Conservation (phyloP, 352 stramenopile genomes). For the Phytophthora capsici region DNA sequence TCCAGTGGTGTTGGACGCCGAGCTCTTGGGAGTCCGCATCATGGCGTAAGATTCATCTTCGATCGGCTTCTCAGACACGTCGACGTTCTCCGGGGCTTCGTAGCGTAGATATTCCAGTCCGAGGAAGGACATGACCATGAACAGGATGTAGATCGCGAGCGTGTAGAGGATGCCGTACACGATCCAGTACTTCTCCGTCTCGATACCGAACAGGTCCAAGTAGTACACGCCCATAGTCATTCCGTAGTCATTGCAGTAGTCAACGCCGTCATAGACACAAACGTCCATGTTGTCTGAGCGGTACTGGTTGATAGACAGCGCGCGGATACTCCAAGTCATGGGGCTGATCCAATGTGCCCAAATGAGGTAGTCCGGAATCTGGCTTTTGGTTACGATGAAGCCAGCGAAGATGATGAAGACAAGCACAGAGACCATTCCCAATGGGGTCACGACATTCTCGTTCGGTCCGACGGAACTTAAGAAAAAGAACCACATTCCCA, state of each 20-base stretch:
- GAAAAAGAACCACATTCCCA: conserved; percentile 9
- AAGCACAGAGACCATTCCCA: too few species aligned
- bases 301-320: too few species aligned
- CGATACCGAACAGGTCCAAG: conserved; percentile 49
- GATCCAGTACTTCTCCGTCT: conserved; percentile 50
- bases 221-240: conserved; percentile 46
- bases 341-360: too few species aligned
- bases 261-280: too few species aligned
- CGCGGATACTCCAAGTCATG: too few species aligned
- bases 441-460: too few species aligned
- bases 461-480: conserved; percentile 2
- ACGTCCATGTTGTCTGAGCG: too few species aligned
- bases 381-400: too few species aligned
- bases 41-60: conserved; percentile 20
- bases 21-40: conserved; percentile 20
- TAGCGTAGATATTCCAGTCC: conserved; percentile 35
- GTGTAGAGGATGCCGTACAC: conserved; percentile 37
- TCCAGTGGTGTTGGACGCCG: neutral
- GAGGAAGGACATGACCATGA: conserved; percentile 40
- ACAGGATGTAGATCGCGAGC: conserved; percentile 31
- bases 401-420: too few species aligned
- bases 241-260: neutral
- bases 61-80: conserved; percentile 27
- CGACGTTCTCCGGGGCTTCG: conserved; percentile 28
- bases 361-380: too few species aligned